A percentile compares a stretch with the other conserved stretches of the same genome.
These are phyloP conservation scores for Cetraspora pellucida DNA, from an alignment of 192 early-diverging fungal species.

Conservation along the genomic window DNA sequence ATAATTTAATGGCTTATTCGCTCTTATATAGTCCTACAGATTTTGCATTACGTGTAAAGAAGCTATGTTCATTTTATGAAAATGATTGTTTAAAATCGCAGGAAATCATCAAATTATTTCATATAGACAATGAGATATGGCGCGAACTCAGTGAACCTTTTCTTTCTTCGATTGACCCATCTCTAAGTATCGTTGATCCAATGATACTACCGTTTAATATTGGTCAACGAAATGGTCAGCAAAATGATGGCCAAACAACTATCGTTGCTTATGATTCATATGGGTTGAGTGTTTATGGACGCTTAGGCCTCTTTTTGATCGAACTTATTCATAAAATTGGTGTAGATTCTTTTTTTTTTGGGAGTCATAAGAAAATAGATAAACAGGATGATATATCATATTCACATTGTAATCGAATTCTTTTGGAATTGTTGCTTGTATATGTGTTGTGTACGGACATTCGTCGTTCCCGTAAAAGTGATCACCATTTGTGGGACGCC, in stretches of 20 bases:
- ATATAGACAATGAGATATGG: conserved; percentile 50
- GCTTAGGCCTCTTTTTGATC: conserved; percentile 47
- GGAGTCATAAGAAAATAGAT: conserved; percentile 35
- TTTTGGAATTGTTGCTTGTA: conserved; percentile 26
- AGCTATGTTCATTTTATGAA: conserved; percentile 33
- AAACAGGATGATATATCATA: neutral
- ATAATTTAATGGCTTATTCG: neutral
- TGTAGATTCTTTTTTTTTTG: conserved; percentile 28
- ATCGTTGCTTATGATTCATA: conserved; percentile 47
- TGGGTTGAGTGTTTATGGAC: conserved; percentile 53
- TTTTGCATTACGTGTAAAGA: conserved; percentile 44
- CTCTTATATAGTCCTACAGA: conserved; percentile 48
- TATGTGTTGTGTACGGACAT: conserved; percentile 25
- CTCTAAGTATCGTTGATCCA: conserved; percentile 23
- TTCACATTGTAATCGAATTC: conserved; percentile 1
- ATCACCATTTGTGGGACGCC: conserved; percentile 31
- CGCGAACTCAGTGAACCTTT: conserved; percentile 38
- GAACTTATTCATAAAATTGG: conserved; percentile 46
- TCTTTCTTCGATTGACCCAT: conserved; percentile 31
- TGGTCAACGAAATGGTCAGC: neutral
- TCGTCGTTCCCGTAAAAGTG: neutral
- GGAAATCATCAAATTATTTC: conserved; percentile 24
- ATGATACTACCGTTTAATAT: conserved; percentile 8
- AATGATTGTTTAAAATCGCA: neutral
- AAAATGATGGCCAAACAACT: neutral